Base-by-base conservation (phyloP, 2,329 filamentous ascomycete species). In the Rutstroemia sp. region DNA sequence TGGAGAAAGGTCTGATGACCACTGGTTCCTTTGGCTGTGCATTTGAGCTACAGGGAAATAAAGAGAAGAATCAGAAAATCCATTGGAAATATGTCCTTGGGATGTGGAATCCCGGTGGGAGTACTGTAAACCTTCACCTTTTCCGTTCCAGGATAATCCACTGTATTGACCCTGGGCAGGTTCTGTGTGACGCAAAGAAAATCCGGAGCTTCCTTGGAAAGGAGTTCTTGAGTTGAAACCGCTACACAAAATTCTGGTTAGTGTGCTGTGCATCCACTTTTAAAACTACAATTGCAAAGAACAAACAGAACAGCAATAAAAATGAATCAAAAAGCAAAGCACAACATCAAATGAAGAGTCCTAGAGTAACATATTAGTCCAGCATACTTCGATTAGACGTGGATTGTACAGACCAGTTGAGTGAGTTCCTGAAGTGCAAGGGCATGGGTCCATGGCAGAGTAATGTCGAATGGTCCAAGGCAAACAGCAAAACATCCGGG, bases 161-260 rank as follows among this genome's bases (percentile, higher is more conserved):
- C 63, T 69, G 61, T 65, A 59, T 59, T 67, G 60, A 53, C 66
- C 66, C 61, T 66, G 63, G 57, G 42, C 56, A 64, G 66, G 64
- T 68, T 65, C 67, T 68, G 67, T 68, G 58, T 65, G 63, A 65
- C 52, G 60, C 42, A 67, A 68, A 66, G 67, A 65, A 68, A 68
- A 62, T 60, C 60, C 63, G 49, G 65, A 44, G 25, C 63, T 56
- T 64, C 63, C 65, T 58, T 61, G 59, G 56, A 63, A 64, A 54
- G 54, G 53, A 42, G 62, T 51, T 61, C 58, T 61, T 57, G 59
- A 65, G 52, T 56, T 61, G 53, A 63, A 64, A 54, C 58, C 59
- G 66, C 67, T 69, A 64, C 59, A 68, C 60, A 45, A 55, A 44
- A 65, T 64, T 56, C 60, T 54, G 65, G 67, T 70, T 65, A 70